Evolutionary conservation across 1,139 yeast species (phyloP), one percentile per base, ranked within the genome.

Genomic region (Pichia sp.): DNA sequence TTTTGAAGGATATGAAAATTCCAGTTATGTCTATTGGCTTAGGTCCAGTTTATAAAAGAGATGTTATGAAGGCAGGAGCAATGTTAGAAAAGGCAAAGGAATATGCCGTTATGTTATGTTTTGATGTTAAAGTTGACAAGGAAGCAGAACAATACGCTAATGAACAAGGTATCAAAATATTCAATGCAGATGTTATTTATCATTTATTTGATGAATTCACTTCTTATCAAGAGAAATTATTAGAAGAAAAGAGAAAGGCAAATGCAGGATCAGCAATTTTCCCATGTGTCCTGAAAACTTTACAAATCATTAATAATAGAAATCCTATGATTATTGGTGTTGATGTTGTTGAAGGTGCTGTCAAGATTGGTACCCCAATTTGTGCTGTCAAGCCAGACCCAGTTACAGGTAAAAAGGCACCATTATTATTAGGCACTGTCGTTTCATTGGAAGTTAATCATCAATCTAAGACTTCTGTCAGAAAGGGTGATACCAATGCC

Each of bases 281-380:
- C 81, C 99, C 98, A 59, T 86, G 95, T 74, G 96, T 90, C 30
- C 73, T 92, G 71, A 87, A 87, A 70, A 92, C 97, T 23, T 71
- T 92, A 58, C 97, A 94, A 73, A 89, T 94, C 64, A 94, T 92
- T 68, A 94, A 94, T 80, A 92, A 92, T 75, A 87, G 98, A 72
- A 89, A 90, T 68, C 99, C 99, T 52, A 92, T 92, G 97, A 89
- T 92, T 64, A 86, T 92, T 65, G 99, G 99, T 79, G 97, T 92
- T 53, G 99, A 92, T 67, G 96, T 92, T 55, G 68, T 79, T 46
- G 97, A 92, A 67, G 99, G 99, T 61, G 76, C 86, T 39, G 77
- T 94, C 43, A 80, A 92, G 57, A 68, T 86, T 45, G 98, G 98
- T 50, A 90, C 98, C 1, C 98, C 99, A 56, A 88, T 92, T 54